Conservation (phyloP, 108 stramenopile species). For the Epithemia pelagica region DNA sequence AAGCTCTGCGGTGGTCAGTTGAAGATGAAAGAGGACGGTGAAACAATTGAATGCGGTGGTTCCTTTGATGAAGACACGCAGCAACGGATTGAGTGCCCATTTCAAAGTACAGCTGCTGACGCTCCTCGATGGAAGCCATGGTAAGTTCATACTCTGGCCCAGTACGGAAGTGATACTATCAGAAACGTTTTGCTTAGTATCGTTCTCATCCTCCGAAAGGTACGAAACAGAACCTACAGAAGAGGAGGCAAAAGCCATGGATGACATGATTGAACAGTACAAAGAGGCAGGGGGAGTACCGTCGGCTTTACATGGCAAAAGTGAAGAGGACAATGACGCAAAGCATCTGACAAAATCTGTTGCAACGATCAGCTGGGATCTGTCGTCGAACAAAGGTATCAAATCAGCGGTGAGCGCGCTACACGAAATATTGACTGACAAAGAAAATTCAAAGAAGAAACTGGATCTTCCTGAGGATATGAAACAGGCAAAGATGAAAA, state of each 20-base stretch:
- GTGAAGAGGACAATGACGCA: constrained; percentile 14
- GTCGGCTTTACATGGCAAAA: not conserved
- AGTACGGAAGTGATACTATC: not conserved
- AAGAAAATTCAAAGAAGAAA: constrained; percentile 4
- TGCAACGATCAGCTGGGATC: constrained; percentile 32
- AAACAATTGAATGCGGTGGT: constrained; percentile 42
- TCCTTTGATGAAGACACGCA: constrained; percentile 56
- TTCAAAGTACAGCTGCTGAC: constrained; percentile 7
- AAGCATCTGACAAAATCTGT: constrained; percentile 30
- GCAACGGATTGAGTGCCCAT: constrained; percentile 20
- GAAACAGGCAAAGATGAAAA: constrained; percentile 34
- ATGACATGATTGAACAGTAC: constrained; percentile 26
- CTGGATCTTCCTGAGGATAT: constrained; percentile 59
- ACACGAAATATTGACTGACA: constrained; percentile 2
- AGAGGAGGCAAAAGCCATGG: constrained; percentile 64
- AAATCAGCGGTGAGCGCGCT: not conserved
- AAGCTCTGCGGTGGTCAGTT: constrained; percentile 54
- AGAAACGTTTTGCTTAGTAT: not conserved
- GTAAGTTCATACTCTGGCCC: constrained; percentile 11
- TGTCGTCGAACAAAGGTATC: constrained; percentile 11
- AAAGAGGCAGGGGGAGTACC: constrained; percentile 15
- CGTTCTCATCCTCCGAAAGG: constrained; percentile 1
- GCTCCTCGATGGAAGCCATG: constrained; percentile 25
- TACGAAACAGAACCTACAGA: constrained; percentile 32
- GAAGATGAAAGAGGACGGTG: constrained; percentile 42